Conservation (phyloP, 306 rosid genomes). For the Pachyrhizus erosus region DNA sequence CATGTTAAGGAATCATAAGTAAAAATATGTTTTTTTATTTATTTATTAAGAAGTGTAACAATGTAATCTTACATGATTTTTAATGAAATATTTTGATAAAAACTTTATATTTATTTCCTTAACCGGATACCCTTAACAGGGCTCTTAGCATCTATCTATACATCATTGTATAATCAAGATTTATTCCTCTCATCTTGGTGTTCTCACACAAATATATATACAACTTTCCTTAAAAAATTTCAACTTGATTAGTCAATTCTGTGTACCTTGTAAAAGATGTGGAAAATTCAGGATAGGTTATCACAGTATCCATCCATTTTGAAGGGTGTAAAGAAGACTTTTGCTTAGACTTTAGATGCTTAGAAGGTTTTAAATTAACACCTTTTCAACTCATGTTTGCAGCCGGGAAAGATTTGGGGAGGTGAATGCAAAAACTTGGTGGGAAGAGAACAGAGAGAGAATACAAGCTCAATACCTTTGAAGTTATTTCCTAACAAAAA, state of each 20-base stretch:
- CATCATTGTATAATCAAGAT: neutral
- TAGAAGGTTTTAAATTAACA: constrained; percentile 19
- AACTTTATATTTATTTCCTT: too few relatives aligned
- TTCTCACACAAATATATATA: neutral
- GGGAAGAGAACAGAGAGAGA: constrained; percentile 95
- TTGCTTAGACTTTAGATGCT: neutral
- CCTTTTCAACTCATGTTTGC: constrained; percentile 24
- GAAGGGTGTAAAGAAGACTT: neutral
- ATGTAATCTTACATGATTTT: too few relatives aligned
- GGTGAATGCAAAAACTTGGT: constrained; percentile 85
- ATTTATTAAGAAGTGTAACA: too few relatives aligned
- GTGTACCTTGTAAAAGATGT: too few relatives aligned
- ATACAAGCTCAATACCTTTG: constrained; percentile 94
- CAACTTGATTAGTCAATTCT: neutral
- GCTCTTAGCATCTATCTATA: neutral
- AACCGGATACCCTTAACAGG: too few relatives aligned
- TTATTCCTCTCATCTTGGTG: neutral
- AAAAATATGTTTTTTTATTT: too few relatives aligned
- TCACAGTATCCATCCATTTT: too few relatives aligned
- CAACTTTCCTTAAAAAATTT: neutral
- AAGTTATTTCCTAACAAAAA: constrained; percentile 40
- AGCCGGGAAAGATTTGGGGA: constrained; percentile 93
- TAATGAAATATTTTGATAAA: too few relatives aligned
- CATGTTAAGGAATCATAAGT: too few relatives aligned
- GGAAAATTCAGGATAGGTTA: too few relatives aligned